Evolutionary conservation across 257 asterid species (phyloP).

Genomic region (Ocimum tenuiflorum): DNA sequence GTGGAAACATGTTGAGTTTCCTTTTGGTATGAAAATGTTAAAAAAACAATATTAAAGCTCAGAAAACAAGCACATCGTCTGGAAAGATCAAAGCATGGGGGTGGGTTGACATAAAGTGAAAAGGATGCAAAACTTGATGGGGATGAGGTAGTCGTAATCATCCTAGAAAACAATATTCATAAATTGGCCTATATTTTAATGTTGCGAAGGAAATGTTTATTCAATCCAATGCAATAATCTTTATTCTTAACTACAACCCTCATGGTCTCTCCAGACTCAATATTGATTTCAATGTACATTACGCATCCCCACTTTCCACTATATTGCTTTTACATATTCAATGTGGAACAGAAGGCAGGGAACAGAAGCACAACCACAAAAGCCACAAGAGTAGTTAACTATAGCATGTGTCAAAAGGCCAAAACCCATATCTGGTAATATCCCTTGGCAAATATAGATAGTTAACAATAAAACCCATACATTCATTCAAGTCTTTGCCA

Average conservation of each 20-base stretch:
- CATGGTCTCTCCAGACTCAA: no score
- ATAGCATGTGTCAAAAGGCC: slow-evolving; percentile 7
- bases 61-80: no score
- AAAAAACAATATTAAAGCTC: no score
- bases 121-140: background rate
- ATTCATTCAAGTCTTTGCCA: background rate
- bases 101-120: no score
- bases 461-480: background rate
- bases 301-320: no score
- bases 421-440: background rate
- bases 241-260: no score
- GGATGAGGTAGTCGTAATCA: background rate
- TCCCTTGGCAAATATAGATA: slow-evolving; percentile 3
- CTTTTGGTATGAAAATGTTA: background rate
- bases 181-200: background rate
- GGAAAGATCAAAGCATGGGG: no score
- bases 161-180: background rate
- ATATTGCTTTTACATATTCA: no score
- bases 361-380: background rate
- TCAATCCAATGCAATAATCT: slow-evolving; percentile 2
- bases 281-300: no score
- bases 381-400: background rate
- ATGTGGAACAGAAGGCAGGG: slow-evolving; percentile 1
- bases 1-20: background rate
- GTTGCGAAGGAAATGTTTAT: background rate